Base-by-base conservation (phyloP, 2,329 filamentous ascomycete species). In the Exophiala bonariae region DNA sequence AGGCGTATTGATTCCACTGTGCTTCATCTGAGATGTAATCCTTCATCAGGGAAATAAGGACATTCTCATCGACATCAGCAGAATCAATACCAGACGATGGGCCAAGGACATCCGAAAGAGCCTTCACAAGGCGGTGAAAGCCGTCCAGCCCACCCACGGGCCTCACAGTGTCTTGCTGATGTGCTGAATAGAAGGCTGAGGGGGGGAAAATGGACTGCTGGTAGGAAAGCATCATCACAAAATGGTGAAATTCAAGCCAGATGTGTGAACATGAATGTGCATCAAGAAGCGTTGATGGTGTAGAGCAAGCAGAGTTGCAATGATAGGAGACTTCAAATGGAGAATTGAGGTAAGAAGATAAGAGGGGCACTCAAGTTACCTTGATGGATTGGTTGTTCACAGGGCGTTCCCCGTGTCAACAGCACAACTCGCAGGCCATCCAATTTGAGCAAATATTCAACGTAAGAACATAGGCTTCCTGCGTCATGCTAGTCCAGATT, bases 11-110 rank as follows among this genome's bases (percentile, higher is more conserved):
- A 43, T 71, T 64, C 91, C 91, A 96, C 45, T 91, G 84, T 19
- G 73, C 66, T 46, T 84, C 75, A 31, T 81, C 71, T 37, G 87
- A 89, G 41, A 77, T 66, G 68, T 96, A 96, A 20, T 78, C 71
- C 47, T 81, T 70, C 89, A 96, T 95, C 54, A 92, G 67, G 19
- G 73, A 70, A 47, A 81, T 82, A 43, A 96, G 76, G 59, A 87
- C 77, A 44, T 79, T 73, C 46, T 89, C 81, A 59, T 96, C 82
- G 57, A 96, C 82, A 64, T 93, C 89, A 34, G 84, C 85, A 26
- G 87, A 93, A 51, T 87, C 83, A 59, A 95, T 78, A 3, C 90
- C 90, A 10, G 87, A 93, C 48, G 83, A 87, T 3, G 88, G 86
- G 2, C 89, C 90, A 4, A 96, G 78, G 18, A 81, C 82, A 45